phyloP scores from a whole-genome alignment of 179 eudicot species.

The Camellia oleifera region DNA sequence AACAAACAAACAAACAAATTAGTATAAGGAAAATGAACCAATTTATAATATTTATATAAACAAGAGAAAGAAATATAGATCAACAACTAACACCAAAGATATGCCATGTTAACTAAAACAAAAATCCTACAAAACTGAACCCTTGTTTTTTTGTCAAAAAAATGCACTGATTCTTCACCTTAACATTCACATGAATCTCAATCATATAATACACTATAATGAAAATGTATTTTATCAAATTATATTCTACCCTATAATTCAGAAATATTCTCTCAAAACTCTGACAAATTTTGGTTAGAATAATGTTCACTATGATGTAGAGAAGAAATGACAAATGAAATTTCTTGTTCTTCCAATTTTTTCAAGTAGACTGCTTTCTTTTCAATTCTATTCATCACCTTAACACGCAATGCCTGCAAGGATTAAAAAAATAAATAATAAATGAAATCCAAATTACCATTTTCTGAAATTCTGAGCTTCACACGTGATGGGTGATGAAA shows the following conservation, averaged over 20 bases:
- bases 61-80: constrained; percentile 1
- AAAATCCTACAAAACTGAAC: neutral
- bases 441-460: no score
- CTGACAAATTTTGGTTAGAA: neutral
- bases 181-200: neutral
- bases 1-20: no score
- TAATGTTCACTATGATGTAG: no score
- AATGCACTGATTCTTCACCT: neutral
- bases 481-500: no score
- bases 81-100: neutral
- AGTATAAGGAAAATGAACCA: neutral
- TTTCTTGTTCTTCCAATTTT: constrained; percentile 16
- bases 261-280: neutral
- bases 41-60: constrained; percentile 5
- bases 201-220: no score
- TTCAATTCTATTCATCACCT: neutral
- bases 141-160: no score
- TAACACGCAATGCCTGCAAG: constrained; percentile 16
- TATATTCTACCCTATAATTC: neutral
- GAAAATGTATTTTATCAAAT: no score
- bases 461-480: no score
- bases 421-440: neutral
- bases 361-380: constrained; percentile 18
- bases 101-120: neutral
- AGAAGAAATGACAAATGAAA: neutral